Conservation (phyloP, 2,329 filamentous ascomycete species). For the Ceratocystis variospora region DNA sequence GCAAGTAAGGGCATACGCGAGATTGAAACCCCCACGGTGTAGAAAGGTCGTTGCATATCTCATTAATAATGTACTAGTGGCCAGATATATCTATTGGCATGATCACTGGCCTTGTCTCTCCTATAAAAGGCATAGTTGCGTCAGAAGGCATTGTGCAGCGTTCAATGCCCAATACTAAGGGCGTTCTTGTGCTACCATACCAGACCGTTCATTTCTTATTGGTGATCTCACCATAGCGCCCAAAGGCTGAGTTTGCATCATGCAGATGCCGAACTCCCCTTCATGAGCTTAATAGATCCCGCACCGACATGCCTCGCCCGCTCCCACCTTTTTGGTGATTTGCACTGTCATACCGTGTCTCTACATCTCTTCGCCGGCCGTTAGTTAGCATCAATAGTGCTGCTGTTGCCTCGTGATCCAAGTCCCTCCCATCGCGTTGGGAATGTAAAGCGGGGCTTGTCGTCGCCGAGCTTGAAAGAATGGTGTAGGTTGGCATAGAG, state of each 20-base stretch:
- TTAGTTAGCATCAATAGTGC: constrained; percentile 78
- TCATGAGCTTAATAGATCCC: constrained; percentile 35
- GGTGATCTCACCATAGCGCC: no score
- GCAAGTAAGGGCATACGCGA: not conserved
- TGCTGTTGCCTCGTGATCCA: constrained; percentile 68
- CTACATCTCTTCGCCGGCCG: constrained; percentile 45
- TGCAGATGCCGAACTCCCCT: not conserved
- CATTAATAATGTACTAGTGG: not conserved
- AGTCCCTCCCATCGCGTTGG: constrained; percentile 32
- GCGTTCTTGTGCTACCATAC: not conserved
- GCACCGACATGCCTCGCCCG: constrained; percentile 40
- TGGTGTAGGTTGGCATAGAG: constrained; percentile 26
- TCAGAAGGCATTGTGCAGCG: not conserved
- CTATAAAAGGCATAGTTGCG: not conserved
- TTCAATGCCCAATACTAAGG: not conserved
- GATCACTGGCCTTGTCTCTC: not conserved
- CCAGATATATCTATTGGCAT: not conserved
- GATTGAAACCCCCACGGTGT: not conserved
- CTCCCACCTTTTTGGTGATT: constrained; percentile 28
- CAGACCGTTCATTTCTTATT: not conserved
- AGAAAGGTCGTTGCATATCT: not conserved
- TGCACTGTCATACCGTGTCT: constrained; percentile 34
- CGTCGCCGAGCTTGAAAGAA: constrained; percentile 35
- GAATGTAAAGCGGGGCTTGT: constrained; percentile 46
- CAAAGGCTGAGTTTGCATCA: no score